A percentile compares a stretch with the other conserved stretches of the same genome.
phyloP scores from a whole-genome alignment of 2,329 filamentous ascomycete species.

The Pseudogymnoascus sp. region DNA sequence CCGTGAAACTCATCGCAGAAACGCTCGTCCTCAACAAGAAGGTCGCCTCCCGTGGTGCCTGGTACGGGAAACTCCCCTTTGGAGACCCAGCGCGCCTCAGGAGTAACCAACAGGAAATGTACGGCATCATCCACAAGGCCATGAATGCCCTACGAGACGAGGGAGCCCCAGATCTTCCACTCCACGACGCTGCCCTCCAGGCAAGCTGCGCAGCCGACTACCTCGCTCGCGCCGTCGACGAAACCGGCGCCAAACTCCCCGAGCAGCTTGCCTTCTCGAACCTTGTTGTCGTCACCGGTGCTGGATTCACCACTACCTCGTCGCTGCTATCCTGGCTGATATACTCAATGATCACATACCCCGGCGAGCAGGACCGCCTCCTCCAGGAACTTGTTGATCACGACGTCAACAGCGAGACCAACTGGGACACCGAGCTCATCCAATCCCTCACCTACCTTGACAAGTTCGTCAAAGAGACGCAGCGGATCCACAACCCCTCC shows the following conservation, averaged over 20 bases:
- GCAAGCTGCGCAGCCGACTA: slow-evolving; percentile 29
- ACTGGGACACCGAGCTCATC: slow-evolving; percentile 30
- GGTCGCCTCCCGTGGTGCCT: slow-evolving; percentile 35
- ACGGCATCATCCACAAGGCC: slow-evolving; percentile 33
- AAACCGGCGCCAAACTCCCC: slow-evolving; percentile 35
- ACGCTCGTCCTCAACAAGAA: slow-evolving; percentile 39
- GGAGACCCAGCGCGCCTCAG: slow-evolving; percentile 32
- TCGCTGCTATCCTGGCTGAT: slow-evolving; percentile 40
- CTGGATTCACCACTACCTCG: slow-evolving; percentile 40
- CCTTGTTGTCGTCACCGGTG: slow-evolving; percentile 34
- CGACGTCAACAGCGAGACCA: slow-evolving; percentile 26
- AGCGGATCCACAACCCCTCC: slow-evolving; percentile 37
- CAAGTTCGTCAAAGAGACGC: slow-evolving; percentile 38
- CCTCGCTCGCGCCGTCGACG: slow-evolving; percentile 34
- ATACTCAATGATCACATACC: slow-evolving; percentile 35
- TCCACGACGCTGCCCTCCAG: slow-evolving; percentile 32
- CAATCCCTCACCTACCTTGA: slow-evolving; percentile 33
- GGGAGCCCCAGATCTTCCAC: slow-evolving; percentile 28
- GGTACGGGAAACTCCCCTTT: slow-evolving; percentile 38
- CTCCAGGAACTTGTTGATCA: slow-evolving; percentile 38
- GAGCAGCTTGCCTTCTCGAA: slow-evolving; percentile 26
- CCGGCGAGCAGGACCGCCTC: slow-evolving; percentile 36
- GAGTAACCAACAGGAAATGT: slow-evolving; percentile 26
- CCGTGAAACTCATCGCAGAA: slow-evolving; percentile 33
- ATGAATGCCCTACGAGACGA: slow-evolving; percentile 30